A percentile compares a stretch with the other conserved stretches of the same genome.
phyloP scores from a whole-genome alignment of 2,329 filamentous ascomycete genomes.

The Calcarisporium arbuscula region DNA sequence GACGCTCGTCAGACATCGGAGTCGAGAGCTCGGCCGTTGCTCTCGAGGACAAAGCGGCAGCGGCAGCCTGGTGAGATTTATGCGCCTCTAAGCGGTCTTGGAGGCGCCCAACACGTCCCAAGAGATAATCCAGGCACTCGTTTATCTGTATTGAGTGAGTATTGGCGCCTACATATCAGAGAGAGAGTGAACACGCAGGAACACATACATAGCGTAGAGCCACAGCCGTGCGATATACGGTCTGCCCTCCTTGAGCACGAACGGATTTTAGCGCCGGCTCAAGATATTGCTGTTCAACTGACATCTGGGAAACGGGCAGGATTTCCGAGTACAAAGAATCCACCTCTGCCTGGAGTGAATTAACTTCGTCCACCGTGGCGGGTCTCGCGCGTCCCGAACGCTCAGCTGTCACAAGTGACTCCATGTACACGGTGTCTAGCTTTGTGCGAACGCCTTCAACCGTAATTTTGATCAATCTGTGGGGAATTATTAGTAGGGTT shows the following conservation, averaged over 20 bases:
- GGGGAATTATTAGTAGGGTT: neutral
- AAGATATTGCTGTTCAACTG: constrained; percentile 60
- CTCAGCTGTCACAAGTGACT: constrained; percentile 30
- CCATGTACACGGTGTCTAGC: constrained; percentile 50
- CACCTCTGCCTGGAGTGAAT: constrained; percentile 54
- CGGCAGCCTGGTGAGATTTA: constrained; percentile 38
- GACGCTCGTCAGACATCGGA: constrained; percentile 12
- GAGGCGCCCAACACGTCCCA: constrained; percentile 39
- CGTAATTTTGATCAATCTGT: constrained; percentile 48
- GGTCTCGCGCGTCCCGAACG: constrained; percentile 18
- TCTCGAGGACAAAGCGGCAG: constrained; percentile 31
- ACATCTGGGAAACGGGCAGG: constrained; percentile 63
- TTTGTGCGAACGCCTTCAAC: constrained; percentile 49
- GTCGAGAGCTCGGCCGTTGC: constrained; percentile 38
- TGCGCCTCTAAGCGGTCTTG: constrained; percentile 35
- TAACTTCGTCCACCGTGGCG: constrained; percentile 34
- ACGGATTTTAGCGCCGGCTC: constrained; percentile 49
- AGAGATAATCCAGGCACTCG: constrained; percentile 44
- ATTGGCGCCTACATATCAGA: neutral
- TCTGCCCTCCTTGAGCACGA: constrained; percentile 35
- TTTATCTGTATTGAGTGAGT: constrained; percentile 35
- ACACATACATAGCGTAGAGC: constrained; percentile 45
- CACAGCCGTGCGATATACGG: constrained; percentile 35
- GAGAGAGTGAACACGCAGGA: neutral
- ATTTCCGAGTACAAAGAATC: constrained; percentile 66